These are phyloP conservation scores for Globisporangium barbulae DNA, from an alignment of 352 stramenopile species.

Conservation along the genomic window DNA sequence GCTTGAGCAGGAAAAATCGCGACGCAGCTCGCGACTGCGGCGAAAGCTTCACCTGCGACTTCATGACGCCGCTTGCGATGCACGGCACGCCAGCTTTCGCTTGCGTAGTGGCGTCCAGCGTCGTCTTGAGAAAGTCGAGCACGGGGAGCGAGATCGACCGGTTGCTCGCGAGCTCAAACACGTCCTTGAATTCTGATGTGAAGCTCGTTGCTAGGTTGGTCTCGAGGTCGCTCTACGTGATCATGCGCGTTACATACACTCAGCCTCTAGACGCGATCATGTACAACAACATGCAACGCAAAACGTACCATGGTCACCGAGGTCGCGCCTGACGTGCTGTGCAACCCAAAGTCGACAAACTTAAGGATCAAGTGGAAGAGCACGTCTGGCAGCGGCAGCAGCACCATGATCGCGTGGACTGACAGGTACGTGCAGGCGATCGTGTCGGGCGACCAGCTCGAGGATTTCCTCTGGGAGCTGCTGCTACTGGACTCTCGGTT, in stretches of 20 bases:
- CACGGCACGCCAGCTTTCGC: slow-evolving; percentile 15
- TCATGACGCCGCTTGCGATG: slow-evolving; percentile 46
- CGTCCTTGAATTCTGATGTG: slow-evolving; percentile 64
- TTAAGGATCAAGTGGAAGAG: slow-evolving; percentile 59
- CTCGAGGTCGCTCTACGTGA: slow-evolving; percentile 39
- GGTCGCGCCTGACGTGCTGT: slow-evolving; percentile 20
- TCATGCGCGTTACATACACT: neutral
- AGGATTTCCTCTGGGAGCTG: slow-evolving; percentile 3
- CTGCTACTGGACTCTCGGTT: neutral
- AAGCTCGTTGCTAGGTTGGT: slow-evolving; percentile 48
- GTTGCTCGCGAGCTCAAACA: slow-evolving; percentile 64
- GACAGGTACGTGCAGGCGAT: slow-evolving; percentile 59
- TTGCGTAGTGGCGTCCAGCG: slow-evolving; percentile 26
- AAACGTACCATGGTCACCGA: slow-evolving; percentile 48
- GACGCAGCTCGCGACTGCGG: slow-evolving; percentile 41
- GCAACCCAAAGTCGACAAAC: slow-evolving; percentile 63
- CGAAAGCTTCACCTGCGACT: slow-evolving; percentile 43
- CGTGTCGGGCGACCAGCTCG: slow-evolving; percentile 47
- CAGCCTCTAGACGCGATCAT: slow-evolving; percentile 3
- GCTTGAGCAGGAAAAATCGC: slow-evolving; percentile 68
- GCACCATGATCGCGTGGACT: slow-evolving; percentile 58
- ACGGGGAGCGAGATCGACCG: slow-evolving; percentile 39
- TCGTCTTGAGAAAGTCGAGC: slow-evolving; percentile 48
- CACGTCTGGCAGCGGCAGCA: slow-evolving; percentile 71
- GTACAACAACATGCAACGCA: neutral